Percentiles rank a stretch among this genome's conserved stretches.
phyloP scores from a whole-genome alignment of 495 filamentous ascomycete genomes.

The Oidiodendron maius region DNA sequence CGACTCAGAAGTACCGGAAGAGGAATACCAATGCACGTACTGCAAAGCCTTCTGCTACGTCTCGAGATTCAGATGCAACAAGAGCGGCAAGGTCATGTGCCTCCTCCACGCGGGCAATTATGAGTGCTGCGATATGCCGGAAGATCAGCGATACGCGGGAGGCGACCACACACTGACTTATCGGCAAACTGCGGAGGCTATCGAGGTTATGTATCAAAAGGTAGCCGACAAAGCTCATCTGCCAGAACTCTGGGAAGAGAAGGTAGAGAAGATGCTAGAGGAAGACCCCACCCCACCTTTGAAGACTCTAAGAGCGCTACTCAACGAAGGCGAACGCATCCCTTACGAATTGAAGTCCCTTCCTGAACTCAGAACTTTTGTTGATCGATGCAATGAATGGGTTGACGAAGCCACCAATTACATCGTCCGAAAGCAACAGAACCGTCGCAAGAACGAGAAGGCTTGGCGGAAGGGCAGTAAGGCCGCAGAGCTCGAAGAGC shows the following conservation, averaged over 20 bases:
- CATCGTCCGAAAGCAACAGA: constrained; percentile 96
- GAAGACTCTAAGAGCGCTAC: constrained; percentile 75
- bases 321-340: constrained; percentile 95
- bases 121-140: constrained; percentile 67
- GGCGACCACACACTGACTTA: constrained; percentile 64
- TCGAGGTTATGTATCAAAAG: constrained; percentile 62
- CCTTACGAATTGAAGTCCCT: constrained; percentile 86
- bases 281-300: constrained; percentile 78
- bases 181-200: constrained; percentile 66
- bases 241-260: constrained; percentile 86
- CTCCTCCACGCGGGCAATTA: constrained; percentile 69
- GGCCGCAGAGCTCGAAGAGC: constrained; percentile 78
- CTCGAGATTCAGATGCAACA: constrained; percentile 79
- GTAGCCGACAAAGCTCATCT: constrained; percentile 80
- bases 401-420: constrained; percentile 96
- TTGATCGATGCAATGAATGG: constrained; percentile 95
- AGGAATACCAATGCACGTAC: constrained; percentile 82
- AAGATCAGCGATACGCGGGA: constrained; percentile 53
- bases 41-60: constrained; percentile 93
- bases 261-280: constrained; percentile 76
- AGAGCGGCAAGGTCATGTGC: constrained; percentile 71
- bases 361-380: constrained; percentile 76
- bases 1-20: constrained; percentile 69
- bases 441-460: constrained; percentile 94
- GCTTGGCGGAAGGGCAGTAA: constrained; percentile 73